Conservation (phyloP, 2,329 filamentous ascomycete species). For the Monosporascus ibericus region DNA sequence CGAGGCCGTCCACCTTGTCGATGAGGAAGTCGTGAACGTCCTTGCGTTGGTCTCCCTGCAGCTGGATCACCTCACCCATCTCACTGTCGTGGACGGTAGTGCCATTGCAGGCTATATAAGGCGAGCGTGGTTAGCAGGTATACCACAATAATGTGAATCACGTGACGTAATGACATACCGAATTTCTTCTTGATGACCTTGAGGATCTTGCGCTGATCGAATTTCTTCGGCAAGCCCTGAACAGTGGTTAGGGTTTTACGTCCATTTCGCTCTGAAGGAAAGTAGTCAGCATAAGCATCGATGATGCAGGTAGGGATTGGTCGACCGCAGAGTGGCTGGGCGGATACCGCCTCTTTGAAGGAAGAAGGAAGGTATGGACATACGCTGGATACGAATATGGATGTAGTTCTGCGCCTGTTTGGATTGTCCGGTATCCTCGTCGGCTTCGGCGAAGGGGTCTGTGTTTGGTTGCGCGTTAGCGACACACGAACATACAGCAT, state of each 20-base stretch:
- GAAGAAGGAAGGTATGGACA: slow-evolving; percentile 31
- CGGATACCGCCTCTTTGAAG: neutral
- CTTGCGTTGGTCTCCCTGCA: slow-evolving; percentile 98
- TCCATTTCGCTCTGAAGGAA: slow-evolving; percentile 91
- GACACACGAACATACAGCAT: neutral
- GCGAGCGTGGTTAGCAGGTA: slow-evolving; percentile 12
- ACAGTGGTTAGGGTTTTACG: slow-evolving; percentile 99
- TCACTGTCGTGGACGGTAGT: slow-evolving; percentile 93
- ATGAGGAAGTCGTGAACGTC: slow-evolving; percentile 96
- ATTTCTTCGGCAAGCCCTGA: slow-evolving; percentile 97
- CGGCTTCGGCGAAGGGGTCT: slow-evolving; percentile 99
- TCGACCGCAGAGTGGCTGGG: neutral
- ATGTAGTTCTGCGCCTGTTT: slow-evolving; percentile 97
- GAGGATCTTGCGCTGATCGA: slow-evolving; percentile 99
- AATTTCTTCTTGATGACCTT: slow-evolving; percentile 99
- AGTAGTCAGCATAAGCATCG: slow-evolving; percentile 31
- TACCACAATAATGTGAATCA: neutral
- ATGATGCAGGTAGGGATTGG: neutral
- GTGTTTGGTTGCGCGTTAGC: slow-evolving; percentile 21
- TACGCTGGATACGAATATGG: slow-evolving; percentile 99
- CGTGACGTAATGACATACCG: slow-evolving; percentile 45
- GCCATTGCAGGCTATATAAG: slow-evolving; percentile 85
- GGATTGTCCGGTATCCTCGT: slow-evolving; percentile 95
- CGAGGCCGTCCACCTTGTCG: slow-evolving; percentile 91
- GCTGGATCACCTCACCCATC: slow-evolving; percentile 99